phyloP scores from a whole-genome alignment of 2,329 filamentous ascomycete species.

The Trichoderma polysporum region DNA sequence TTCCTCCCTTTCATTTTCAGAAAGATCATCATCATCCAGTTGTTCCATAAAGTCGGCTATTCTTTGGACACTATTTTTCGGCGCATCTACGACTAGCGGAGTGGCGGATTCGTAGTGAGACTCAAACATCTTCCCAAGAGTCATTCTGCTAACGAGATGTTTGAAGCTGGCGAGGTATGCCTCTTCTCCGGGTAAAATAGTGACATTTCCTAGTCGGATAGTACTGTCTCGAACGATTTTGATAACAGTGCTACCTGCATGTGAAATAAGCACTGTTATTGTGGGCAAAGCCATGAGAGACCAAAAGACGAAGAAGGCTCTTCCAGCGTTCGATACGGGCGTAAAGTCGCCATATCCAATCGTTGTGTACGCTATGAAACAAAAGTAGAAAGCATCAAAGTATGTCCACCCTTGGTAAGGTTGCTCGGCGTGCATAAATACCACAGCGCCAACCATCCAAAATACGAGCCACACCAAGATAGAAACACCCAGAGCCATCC shows the following conservation, averaged over 20 bases:
- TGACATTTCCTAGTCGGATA: constrained; percentile 56
- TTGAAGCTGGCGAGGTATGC: background rate
- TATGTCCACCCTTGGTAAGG: constrained; percentile 66
- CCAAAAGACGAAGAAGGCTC: constrained; percentile 93
- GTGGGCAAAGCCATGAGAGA: constrained; percentile 80
- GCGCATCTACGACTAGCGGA: background rate
- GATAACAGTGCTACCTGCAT: constrained; percentile 82
- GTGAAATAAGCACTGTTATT: constrained; percentile 81
- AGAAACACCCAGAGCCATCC: constrained; percentile 71
- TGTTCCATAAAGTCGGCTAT: background rate
- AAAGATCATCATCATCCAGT: background rate
- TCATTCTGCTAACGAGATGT: constrained; percentile 11
- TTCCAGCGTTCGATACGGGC: constrained; percentile 73
- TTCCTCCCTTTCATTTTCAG: background rate
- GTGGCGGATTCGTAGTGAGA: background rate
- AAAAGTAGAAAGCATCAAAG: constrained; percentile 81
- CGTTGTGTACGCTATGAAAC: constrained; percentile 78
- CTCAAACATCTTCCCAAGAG: background rate
- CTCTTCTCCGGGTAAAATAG: constrained; percentile 50
- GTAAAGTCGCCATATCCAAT: constrained; percentile 84
- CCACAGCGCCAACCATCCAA: constrained; percentile 76
- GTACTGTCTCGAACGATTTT: constrained; percentile 57
- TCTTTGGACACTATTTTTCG: background rate
- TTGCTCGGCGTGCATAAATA: constrained; percentile 61
- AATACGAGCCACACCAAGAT: constrained; percentile 67